Base-by-base conservation (phyloP, 352 stramenopile genomes). In the Phytophthora crassamura region DNA sequence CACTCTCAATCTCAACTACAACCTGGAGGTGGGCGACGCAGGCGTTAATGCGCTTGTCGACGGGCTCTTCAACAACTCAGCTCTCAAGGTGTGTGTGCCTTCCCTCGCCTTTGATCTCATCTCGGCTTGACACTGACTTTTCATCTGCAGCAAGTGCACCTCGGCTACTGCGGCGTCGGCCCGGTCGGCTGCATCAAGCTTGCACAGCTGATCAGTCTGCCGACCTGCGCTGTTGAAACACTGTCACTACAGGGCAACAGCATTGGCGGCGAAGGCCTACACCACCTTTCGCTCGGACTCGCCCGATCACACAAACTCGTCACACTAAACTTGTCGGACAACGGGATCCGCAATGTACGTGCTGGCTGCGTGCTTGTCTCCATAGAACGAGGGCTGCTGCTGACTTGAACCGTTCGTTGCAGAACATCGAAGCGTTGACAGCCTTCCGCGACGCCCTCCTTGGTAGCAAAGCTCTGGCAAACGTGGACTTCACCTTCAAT, bases 401-500 rank as follows among this genome's bases (percentile, higher is more conserved):
- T 42, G 18, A 64, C 14, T 35, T 39, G 6, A 28, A 15, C 15
- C 40, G 16, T 12, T 4, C 40, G 16, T 46, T 36, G 28, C 50
- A 89, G 80, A 76, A 84, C 41, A 62, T 72, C n/a, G 78, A 83
- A 42, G 76, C 78, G 14, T 71, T 87, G 4, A 33, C 51, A 3
- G 72, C 80, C 9, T 93, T 94, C 57, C 69, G 80, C 0, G 83
- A 94, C 47, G 84, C 81, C 5, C 72, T 94, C 3, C 9, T 86
- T 43, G 73, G 78, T 14, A 82, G 81, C 72, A 93, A 93, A 55
- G 70, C 73, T 42, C 68, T 94, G 12, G 76, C 83, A 8, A 72
- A 89, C 16, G 80, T 94, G 14, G 84, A 94, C 33, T 81, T 94
- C 43, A 92, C 82, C 34, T 93, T 84, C 61, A 94, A 94, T 47